These are phyloP conservation scores for Acer campestre DNA, from an alignment of 345 rosid species.

Conservation along the genomic window DNA sequence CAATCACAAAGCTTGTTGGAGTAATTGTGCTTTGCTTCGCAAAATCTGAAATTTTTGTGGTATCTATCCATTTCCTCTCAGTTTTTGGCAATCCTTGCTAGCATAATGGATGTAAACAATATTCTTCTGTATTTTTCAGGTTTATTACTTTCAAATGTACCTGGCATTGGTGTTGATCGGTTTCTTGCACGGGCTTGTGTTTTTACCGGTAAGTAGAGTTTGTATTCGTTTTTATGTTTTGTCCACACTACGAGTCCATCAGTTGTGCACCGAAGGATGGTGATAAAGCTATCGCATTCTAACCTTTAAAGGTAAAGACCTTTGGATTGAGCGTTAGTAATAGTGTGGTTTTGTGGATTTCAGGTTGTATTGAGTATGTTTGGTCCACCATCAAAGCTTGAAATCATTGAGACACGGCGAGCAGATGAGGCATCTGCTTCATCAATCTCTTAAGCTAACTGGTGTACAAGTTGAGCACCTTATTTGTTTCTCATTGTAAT, in stretches of 20 bases:
- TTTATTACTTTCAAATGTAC: constrained; percentile 95
- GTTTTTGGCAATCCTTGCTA: constrained; percentile 17
- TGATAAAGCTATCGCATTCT: background rate
- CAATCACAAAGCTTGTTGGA: constrained; percentile 90
- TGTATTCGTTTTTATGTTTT: too few relatives aligned
- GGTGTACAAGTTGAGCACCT: constrained; percentile 11
- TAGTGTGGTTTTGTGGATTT: constrained; percentile 24
- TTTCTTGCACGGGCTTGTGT: constrained; percentile 91
- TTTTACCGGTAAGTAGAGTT: constrained; percentile 59
- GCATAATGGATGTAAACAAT: background rate
- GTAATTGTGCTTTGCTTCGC: constrained; percentile 87
- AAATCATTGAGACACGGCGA: constrained; percentile 23
- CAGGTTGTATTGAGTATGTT: constrained; percentile 81
- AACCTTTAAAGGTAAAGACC: too few relatives aligned
- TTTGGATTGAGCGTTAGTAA: background rate
- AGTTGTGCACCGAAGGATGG: background rate
- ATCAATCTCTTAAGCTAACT: constrained; percentile 2
- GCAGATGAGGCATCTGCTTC: constrained; percentile 42
- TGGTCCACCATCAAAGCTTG: constrained; percentile 64
- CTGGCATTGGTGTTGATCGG: constrained; percentile 82
- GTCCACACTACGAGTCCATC: background rate
- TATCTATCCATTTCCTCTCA: constrained; percentile 30
- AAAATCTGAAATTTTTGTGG: constrained; percentile 93
- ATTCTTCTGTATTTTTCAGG: constrained; percentile 48
- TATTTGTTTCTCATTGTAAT: too few relatives aligned